Evolutionary conservation across 345 rosid genomes (phyloP).

Genomic region (Rhizophora apiculata): DNA sequence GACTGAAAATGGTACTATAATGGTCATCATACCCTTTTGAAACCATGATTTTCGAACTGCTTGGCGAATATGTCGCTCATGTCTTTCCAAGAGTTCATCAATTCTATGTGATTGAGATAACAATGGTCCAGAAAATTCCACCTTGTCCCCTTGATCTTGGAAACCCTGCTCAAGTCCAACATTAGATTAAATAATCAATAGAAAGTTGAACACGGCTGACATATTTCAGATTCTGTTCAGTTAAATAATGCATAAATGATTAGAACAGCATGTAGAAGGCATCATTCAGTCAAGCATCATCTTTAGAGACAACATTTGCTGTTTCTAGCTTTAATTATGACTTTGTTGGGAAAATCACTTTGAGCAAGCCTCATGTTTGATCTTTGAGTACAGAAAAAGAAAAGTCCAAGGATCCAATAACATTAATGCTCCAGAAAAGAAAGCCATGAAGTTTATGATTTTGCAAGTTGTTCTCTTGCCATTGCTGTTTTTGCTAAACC

Average conservation of each 20-base stretch:
- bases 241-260: not conserved
- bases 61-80: constrained; percentile 78
- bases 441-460: not conserved
- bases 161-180: constrained; percentile 48
- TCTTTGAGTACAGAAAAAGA: not conserved
- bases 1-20: not conserved
- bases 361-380: not conserved
- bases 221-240: not conserved
- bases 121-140: constrained; percentile 86
- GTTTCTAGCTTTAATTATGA: constrained; percentile 4
- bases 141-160: constrained; percentile 57
- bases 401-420: not conserved
- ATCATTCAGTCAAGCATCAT: not conserved
- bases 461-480: not conserved
- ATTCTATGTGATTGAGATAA: constrained; percentile 67
- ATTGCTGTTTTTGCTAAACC: not conserved
- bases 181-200: not conserved
- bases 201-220: not conserved
- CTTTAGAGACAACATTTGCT: not conserved
- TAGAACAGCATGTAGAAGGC: not conserved
- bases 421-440: not conserved
- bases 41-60: constrained; percentile 86
- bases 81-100: constrained; percentile 72
- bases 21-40: constrained; percentile 56
- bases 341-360: not conserved